These are phyloP conservation scores for Myxozyma mucilagina DNA, from an alignment of 805 yeast species.

Conservation along the genomic window DNA sequence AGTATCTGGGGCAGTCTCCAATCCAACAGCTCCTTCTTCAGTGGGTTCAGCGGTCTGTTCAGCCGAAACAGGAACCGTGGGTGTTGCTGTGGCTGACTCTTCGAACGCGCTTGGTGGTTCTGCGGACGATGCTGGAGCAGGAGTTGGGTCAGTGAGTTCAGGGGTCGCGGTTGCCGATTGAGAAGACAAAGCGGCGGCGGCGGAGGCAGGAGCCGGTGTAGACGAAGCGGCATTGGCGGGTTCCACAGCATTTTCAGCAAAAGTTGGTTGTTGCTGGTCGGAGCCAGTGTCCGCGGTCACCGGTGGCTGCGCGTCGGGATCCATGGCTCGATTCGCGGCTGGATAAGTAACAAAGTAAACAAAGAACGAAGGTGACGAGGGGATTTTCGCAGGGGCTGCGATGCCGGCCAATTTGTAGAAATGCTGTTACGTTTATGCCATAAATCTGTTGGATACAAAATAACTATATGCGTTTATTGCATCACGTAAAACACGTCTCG, in stretches of 20 bases:
- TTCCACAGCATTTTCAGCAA: slow-evolving; percentile 6
- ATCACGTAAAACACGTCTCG: neutral
- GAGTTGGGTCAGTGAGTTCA: neutral
- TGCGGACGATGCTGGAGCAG: slow-evolving; percentile 1
- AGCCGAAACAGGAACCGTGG: neutral
- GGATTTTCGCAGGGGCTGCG: slow-evolving; percentile 12
- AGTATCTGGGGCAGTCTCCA: slow-evolving; percentile 8
- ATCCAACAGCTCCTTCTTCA: slow-evolving; percentile 6
- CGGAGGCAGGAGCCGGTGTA: too few species aligned
- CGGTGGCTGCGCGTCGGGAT: slow-evolving; percentile 2
- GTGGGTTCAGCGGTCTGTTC: slow-evolving; percentile 3
- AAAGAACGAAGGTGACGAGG: slow-evolving; percentile 6
- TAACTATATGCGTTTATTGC: neutral
- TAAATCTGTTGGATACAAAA: neutral
- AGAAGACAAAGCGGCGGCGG: slow-evolving; percentile 3
- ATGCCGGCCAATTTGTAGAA: neutral
- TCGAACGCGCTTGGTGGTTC: neutral
- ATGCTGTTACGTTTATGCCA: neutral
- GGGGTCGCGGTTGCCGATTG: neutral
- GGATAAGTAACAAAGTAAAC: neutral
- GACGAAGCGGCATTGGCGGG: slow-evolving; percentile 2
- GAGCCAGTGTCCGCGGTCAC: neutral
- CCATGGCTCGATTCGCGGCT: slow-evolving; percentile 2
- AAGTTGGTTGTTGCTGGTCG: neutral
- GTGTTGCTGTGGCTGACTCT: neutral